Percentiles rank a stretch among this genome's conserved stretches.
phyloP scores from a whole-genome alignment of 2,329 filamentous ascomycete species.

The Cladosporium sp. region DNA sequence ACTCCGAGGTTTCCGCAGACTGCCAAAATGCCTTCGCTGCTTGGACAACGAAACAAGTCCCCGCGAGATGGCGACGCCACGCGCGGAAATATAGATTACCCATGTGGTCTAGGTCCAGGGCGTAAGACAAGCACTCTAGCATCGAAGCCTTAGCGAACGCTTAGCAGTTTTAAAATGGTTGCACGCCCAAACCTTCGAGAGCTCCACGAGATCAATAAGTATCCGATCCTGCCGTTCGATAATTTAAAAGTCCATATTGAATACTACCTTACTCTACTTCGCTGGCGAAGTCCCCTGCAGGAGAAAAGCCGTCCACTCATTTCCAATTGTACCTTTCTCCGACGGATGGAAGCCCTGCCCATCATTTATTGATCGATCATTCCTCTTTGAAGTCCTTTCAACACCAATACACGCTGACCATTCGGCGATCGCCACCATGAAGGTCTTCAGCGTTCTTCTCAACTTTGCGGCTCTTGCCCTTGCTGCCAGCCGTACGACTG shows the following conservation, averaged over 20 bases:
- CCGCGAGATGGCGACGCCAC: not conserved
- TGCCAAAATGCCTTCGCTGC: not conserved
- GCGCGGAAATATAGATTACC: not conserved
- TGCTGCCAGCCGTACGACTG: conserved; percentile 43
- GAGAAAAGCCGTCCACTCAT: not conserved
- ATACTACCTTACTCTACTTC: not conserved
- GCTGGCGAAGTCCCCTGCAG: not conserved
- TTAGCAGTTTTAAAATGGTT: not conserved
- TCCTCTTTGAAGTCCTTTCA: not conserved
- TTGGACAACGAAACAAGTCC: not conserved
- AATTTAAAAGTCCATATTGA: not conserved
- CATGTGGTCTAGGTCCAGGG: not conserved
- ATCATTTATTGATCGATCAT: not conserved
- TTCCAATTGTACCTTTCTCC: not conserved
- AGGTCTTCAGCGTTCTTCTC: not conserved
- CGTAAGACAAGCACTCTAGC: not conserved
- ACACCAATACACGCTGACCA: not conserved
- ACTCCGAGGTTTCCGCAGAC: not conserved
- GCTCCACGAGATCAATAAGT: not conserved
- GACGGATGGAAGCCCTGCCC: not conserved
- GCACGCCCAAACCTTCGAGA: not conserved
- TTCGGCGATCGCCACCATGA: not conserved
- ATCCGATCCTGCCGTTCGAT: not conserved
- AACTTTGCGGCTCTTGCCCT: conserved; percentile 15
- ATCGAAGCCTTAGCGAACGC: not conserved